Percentiles rank a stretch among this genome's conserved stretches.
These are phyloP conservation scores for Magnaporthales sp. DNA, from an alignment of 2,329 filamentous ascomycete species.

Conservation along the genomic window DNA sequence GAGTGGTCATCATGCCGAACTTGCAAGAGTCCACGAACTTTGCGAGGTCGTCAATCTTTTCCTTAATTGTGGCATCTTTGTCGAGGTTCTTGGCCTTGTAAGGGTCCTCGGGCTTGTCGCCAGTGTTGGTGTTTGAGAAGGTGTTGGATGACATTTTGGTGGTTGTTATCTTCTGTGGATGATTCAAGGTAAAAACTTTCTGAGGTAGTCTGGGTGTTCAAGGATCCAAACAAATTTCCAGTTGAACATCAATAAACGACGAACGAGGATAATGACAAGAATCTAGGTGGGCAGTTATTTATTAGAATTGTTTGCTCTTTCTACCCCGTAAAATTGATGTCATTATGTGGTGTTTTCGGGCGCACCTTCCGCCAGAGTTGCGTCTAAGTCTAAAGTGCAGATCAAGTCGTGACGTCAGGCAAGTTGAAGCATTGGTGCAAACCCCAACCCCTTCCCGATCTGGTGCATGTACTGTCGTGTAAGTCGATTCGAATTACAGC, in stretches of 20 bases:
- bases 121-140: conserved; percentile 5
- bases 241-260: no score
- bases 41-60: conserved; percentile 68
- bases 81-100: conserved; percentile 57
- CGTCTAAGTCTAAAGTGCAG: neutral
- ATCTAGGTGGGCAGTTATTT: neutral
- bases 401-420: neutral
- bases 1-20: conserved; percentile 85
- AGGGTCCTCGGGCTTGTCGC: conserved; percentile 7
- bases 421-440: neutral
- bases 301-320: neutral
- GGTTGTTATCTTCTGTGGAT: neutral
- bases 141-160: conserved; percentile 7
- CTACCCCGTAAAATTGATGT: neutral
- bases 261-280: no score
- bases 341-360: neutral
- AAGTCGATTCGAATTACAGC: neutral
- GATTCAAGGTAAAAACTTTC: neutral
- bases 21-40: conserved; percentile 66
- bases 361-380: neutral
- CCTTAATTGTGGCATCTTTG: conserved; percentile 51
- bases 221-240: neutral
- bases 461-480: neutral
- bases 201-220: neutral
- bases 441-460: neutral